Conservation (phyloP, 169 alveolate genomes). For the Cryptosporidium ubiquitum region DNA sequence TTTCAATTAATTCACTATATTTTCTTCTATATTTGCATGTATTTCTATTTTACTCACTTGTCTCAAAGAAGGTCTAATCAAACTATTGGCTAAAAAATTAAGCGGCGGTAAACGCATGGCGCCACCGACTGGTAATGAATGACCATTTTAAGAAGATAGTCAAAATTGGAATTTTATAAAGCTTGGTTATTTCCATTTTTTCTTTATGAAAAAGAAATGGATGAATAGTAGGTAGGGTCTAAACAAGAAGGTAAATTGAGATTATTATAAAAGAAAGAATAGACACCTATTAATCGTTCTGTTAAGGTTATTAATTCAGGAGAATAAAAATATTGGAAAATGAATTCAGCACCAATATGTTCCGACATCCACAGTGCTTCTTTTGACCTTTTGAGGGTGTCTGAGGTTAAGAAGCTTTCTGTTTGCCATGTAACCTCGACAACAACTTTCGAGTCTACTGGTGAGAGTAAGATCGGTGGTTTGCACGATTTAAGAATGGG, state of each 20-base stretch:
- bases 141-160: not conserved
- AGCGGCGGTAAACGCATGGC: not conserved
- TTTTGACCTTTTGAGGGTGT: conserved; percentile 64
- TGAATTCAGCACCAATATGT: conserved; percentile 66
- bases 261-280: not conserved
- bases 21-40: not conserved
- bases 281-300: not conserved
- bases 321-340: conserved; percentile 9
- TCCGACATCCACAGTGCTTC: conserved; percentile 69
- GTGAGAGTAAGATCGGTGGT: conserved; percentile 81
- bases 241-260: not conserved
- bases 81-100: not conserved
- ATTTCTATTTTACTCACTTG: not conserved
- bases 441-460: conserved; percentile 58
- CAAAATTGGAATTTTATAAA: not conserved
- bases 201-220: conserved; percentile 15
- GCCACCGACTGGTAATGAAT: not conserved
- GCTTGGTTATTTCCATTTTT: not conserved
- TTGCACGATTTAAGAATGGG: conserved; percentile 95
- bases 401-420: conserved; percentile 66
- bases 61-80: not conserved
- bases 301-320: not conserved
- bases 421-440: conserved; percentile 65
- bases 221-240: not conserved
- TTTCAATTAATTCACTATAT: not conserved